Evolutionary conservation across 257 asterid species (phyloP), one percentile per base, ranked within the genome.

Genomic region (Solanum sparsipilum): DNA sequence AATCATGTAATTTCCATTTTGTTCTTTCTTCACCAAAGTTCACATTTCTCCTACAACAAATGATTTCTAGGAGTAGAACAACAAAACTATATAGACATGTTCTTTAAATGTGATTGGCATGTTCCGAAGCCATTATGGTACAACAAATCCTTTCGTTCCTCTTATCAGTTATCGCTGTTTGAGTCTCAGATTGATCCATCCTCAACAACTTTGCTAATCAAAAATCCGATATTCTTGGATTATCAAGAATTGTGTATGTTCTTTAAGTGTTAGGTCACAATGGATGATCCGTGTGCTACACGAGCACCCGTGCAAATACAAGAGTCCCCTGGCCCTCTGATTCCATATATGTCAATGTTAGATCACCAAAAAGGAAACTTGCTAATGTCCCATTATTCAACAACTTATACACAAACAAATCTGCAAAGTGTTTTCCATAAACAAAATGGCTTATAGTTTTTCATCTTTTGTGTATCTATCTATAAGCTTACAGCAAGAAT

Each of bases 121-220:
- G 90, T 94, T 92, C 87, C 93, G 89, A 65, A 90, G 91, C 98
- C 98, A 93, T 56, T 93, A 96, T 0, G 96, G 98, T 20, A 93
- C 98, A 56, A 56, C n/a, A 20, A 2, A 56, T 56, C 65, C 65
- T 56, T 56, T 56, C 20, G 94, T 93, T 15, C 96, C 96, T 71
- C 96, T 88, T 35, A 92, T 89, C 6, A 46, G 0, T 46, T 46
- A 46, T 46, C 56, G 87, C 84, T 56, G 65, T 56, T 18, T 18
- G 65, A 56, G 65, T 56, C n/a, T 18, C 65, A 0, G 65, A 1
- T 56, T 56, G 65, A 18, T 56, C 65, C 65, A 56, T 56, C 65
- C 0, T 56, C 65, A 93, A 3, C 21, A 93, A 90, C 83, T 94
- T 94, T 3, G 96, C 96, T 86, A 94, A 46, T 36, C 96, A 93